Conservation (phyloP, 2,329 filamentous ascomycete genomes). For the Aaosphaeria arxii region DNA sequence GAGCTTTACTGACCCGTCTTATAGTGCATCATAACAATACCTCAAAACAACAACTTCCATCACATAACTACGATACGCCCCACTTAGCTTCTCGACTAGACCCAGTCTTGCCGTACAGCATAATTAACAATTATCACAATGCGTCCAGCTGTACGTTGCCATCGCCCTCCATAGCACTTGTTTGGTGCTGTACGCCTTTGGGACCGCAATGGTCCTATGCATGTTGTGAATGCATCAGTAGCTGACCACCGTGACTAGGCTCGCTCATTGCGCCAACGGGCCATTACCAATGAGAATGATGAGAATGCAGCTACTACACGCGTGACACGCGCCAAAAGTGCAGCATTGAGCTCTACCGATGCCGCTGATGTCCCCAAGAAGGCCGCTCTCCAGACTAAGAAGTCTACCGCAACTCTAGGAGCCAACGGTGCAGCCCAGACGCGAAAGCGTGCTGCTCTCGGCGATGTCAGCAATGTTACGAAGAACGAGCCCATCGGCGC, state of each 20-base stretch:
- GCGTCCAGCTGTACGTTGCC: slow-evolving; percentile 53
- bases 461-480: slow-evolving; percentile 92
- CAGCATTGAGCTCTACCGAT: slow-evolving; percentile 58
- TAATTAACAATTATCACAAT: slow-evolving; percentile 46
- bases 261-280: slow-evolving; percentile 70
- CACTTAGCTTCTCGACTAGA: too few relatives aligned
- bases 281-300: slow-evolving; percentile 88
- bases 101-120: slow-evolving; percentile 19
- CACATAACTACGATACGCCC: too few relatives aligned
- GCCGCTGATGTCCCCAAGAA: slow-evolving; percentile 59
- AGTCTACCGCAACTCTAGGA: slow-evolving; percentile 35
- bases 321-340: slow-evolving; percentile 89
- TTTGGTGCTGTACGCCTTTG: background rate
- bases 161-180: background rate
- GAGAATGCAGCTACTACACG: slow-evolving; percentile 81
- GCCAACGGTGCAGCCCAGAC: slow-evolving; percentile 42
- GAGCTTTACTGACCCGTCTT: slow-evolving; percentile 23
- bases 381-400: slow-evolving; percentile 40
- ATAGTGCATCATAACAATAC: slow-evolving; percentile 38
- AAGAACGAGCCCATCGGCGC: slow-evolving; percentile 59
- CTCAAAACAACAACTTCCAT: slow-evolving; percentile 13
- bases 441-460: slow-evolving; percentile 79
- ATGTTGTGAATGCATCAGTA: background rate
- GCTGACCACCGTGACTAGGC: slow-evolving; percentile 44
- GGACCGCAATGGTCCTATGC: too few relatives aligned